phyloP scores from a whole-genome alignment of 2,329 filamentous ascomycete genomes.

The Aureobasidium sp. region DNA sequence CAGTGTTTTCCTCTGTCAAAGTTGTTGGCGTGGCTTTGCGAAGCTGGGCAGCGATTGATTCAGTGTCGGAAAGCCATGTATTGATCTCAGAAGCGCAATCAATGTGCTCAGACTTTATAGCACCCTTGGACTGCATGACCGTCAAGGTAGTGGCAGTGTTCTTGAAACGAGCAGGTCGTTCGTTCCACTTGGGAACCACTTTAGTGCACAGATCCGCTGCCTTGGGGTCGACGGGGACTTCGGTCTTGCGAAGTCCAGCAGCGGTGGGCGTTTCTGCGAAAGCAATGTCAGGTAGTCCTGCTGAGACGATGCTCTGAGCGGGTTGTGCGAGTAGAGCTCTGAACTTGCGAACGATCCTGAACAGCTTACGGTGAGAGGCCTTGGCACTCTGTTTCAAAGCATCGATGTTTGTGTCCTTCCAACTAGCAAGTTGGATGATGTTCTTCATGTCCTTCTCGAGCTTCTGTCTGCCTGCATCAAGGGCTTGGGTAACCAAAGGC shows the following conservation, averaged over 20 bases:
- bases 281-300: conserved; percentile 19
- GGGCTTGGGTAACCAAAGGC: conserved; percentile 54
- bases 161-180: conserved; percentile 57
- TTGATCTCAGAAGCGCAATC: conserved; percentile 42
- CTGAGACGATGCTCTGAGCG: conserved; percentile 52
- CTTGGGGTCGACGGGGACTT: neutral
- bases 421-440: conserved; percentile 86
- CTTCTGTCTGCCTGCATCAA: conserved; percentile 59
- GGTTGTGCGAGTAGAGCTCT: conserved; percentile 70
- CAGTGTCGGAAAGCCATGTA: conserved; percentile 15
- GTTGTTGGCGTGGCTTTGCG: conserved; percentile 74
- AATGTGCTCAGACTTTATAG: conserved; percentile 45
- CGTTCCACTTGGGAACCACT: conserved; percentile 27
- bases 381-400: conserved; percentile 82
- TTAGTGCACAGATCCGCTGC: neutral
- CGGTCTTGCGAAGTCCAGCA: conserved; percentile 3
- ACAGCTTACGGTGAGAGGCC: conserved; percentile 85
- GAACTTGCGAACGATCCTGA: conserved; percentile 87
- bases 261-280: neutral
- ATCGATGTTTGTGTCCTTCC: conserved; percentile 96
- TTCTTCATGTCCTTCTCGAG: conserved; percentile 93
- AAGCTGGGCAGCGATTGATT: conserved; percentile 48
- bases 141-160: conserved; percentile 62
- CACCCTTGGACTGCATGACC: conserved; percentile 64
- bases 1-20: conserved; percentile 83